phyloP scores from a whole-genome alignment of 192 early-diverging fungal genomes.

The Coemansia sp. region DNA sequence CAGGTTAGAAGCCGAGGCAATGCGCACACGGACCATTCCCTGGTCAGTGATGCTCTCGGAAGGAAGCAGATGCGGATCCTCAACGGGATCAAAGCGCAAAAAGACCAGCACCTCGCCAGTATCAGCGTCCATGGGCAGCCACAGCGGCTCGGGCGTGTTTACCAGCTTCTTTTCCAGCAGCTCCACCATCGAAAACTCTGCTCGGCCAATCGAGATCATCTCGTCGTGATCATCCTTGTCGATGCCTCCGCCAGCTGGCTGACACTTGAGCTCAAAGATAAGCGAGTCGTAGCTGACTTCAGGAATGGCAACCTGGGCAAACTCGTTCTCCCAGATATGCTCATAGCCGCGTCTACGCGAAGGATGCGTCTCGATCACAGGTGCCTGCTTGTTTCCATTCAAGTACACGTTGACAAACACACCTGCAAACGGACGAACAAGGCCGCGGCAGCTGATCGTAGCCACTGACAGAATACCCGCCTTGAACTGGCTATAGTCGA shows the following conservation, averaged over 20 bases:
- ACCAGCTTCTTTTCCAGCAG: conserved; percentile 45
- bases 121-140: conserved; percentile 54
- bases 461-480: conserved; percentile 48
- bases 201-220: conserved; percentile 54
- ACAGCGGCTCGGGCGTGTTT: conserved; percentile 50
- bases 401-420: conserved; percentile 52
- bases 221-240: conserved; percentile 29
- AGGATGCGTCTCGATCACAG: conserved; percentile 46
- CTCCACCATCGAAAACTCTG: conserved; percentile 49
- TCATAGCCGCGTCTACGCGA: conserved; percentile 48
- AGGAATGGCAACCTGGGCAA: conserved; percentile 47
- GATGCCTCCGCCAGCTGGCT: conserved; percentile 32
- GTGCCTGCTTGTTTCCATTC: conserved; percentile 50
- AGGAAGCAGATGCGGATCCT: conserved; percentile 44
- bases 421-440: conserved; percentile 50
- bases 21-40: conserved; percentile 65
- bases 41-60: conserved; percentile 58
- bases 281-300: conserved; percentile 40
- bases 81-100: conserved; percentile 52
- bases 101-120: conserved; percentile 55
- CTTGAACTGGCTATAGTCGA: conserved; percentile 51
- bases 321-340: conserved; percentile 54
- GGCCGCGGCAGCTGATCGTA: conserved; percentile 46
- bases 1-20: conserved; percentile 60
- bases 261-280: conserved; percentile 41